Evolutionary conservation across 2,329 filamentous ascomycete species (phyloP), one percentile per base, ranked within the genome.

Genomic region (Aspergillus sp.): DNA sequence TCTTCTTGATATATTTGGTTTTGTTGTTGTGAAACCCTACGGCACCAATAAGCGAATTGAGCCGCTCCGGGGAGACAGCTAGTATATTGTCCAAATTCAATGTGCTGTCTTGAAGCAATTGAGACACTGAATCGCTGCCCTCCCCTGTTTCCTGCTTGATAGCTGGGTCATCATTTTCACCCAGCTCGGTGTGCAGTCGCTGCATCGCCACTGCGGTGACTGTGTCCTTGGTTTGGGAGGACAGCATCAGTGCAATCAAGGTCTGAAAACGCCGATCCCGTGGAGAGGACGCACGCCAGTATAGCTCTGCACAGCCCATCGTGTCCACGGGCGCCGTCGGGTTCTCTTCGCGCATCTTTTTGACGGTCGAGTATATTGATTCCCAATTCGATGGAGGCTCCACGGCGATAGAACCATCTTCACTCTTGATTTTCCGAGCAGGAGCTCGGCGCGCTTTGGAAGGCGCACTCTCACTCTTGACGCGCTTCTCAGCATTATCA

Each of bases 21-120:
- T 97, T 97, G 75, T 92, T 93, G 70, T 96, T 96, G 78, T 96
- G 93, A 72, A 97, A 97, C 24, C 93, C 93, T 41, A 96, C 92
- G 64, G 89, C 87, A 71, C 84, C 83, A 62, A 96, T 96, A 64
- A 96, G 78, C 66, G 85, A 78, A 71, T 96, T 93, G 22, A 90
- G 79, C 13, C 78, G 72, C 2, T 78, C 78, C 1, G 90, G 85
- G 4, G 88, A 81, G 26, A 92, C 86, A 2, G 86, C 85, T 11
- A 96, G 80, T 56, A 97, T 82, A 60, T 92, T 91, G 60, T 90
- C 83, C 50, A 97, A 79, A 54, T 85, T 93, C 58, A 97, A 80
- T 2, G 74, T 74, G 53, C 76, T 78, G 80, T 74, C 67, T 62
- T 62, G 58, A 58, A 59, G 15, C 61, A 70, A 34, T 61, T 69